Evolutionary conservation across 2,329 filamentous ascomycete species (phyloP).

Genomic region (Colletotrichum siamense): DNA sequence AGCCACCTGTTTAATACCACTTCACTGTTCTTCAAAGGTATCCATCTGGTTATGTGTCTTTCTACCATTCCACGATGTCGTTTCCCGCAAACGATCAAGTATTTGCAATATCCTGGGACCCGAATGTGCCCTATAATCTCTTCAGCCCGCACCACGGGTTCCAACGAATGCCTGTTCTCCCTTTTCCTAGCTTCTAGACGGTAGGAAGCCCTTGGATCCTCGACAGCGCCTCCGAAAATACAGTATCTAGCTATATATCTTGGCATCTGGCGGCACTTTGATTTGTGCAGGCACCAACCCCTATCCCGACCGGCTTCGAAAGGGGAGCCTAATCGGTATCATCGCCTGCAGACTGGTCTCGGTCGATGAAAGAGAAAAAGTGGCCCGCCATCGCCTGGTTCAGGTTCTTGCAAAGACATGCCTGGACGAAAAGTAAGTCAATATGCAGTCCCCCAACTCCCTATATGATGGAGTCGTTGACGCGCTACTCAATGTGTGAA

Average conservation of each 20-base stretch:
- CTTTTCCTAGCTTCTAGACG: neutral
- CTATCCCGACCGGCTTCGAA: neutral
- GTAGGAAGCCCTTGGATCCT: neutral
- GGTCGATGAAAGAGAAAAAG: neutral
- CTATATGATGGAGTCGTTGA: neutral
- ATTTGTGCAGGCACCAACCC: neutral
- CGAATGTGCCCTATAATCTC: neutral
- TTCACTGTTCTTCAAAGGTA: neutral
- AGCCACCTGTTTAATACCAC: neutral
- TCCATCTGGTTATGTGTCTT: neutral
- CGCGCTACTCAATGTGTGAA: neutral
- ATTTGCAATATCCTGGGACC: neutral
- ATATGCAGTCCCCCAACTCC: neutral
- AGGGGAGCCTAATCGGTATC: neutral
- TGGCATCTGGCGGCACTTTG: neutral
- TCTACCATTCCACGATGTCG: neutral
- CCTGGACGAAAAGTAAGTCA: neutral
- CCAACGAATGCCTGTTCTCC: neutral
- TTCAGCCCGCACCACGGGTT: neutral
- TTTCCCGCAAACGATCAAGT: neutral
- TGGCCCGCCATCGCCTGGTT: neutral
- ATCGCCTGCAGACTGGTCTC: neutral
- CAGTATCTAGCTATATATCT: neutral
- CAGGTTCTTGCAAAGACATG: neutral
- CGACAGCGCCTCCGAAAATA: neutral